Evolutionary conservation across 208 protist genomes (phyloP), one percentile per base, ranked within the genome.

Genomic region (Crithidia expoeki): DNA sequence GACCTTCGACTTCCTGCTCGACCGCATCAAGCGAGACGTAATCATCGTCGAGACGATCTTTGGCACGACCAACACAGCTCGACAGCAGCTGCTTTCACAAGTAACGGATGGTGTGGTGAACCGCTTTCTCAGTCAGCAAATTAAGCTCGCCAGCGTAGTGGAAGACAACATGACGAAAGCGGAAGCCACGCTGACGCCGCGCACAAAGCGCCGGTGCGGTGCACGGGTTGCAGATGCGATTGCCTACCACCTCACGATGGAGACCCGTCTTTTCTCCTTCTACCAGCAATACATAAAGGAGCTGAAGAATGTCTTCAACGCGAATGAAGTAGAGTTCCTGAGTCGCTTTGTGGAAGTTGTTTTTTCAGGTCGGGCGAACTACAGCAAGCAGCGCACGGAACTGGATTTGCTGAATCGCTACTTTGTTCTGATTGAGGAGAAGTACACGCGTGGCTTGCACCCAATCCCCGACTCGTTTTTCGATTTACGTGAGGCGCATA

Each of bases 11-110:
- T 96, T 91, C 65, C 58, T 96, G 7, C 62, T 88, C 6, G 76
- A 88, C n/a, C 80, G 81, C 68, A 81, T 90, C 30, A 66, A 78
- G n/a, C 88, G 88, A 6, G 86, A 96, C 50, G 83, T 90, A 1
- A 84, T 93, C 47, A 73, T 94, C 23, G 90, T 96, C 3, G 88
- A 96, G 68, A 89, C 88, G 2, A 86, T 94, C 55, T 93, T 94
- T 60, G 90, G 90, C 46, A 92, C 74, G 47, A 88, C 81, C 21
- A 81, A 81, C 71, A 89, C 83, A 14, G 85, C 87, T 12, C 85
- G 88, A 0, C 90, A 94, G 67, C 90, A 96, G 80, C 74, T 96
- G 17, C 82, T 96, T 32, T 68, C 76, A 6, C 72, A 84, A 49
- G 83, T 93, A 11, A 94, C 83, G 19, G 88, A 96, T 28, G 79